Evolutionary conservation across 1,139 yeast genomes (phyloP).

Genomic region (Candida pseudocylindracea): DNA sequence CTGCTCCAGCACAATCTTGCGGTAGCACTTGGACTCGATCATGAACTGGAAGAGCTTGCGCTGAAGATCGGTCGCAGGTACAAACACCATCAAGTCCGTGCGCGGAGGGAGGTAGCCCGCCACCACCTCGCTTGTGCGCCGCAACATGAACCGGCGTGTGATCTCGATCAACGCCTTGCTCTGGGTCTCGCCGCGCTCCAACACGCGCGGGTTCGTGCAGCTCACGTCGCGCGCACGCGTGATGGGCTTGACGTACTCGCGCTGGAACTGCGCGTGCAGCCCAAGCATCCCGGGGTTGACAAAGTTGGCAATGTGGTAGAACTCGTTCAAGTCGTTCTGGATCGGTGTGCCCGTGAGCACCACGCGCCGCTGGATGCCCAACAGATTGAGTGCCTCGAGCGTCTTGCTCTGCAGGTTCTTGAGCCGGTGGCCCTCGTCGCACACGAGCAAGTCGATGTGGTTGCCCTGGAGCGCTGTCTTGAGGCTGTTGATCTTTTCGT

Average conservation of each 20-base stretch:
- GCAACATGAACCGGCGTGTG: conserved; percentile 45
- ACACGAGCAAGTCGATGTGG: conserved; percentile 51
- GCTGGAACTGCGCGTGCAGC: conserved; percentile 36
- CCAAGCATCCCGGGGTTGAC: conserved; percentile 74
- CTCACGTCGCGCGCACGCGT: conserved; percentile 50
- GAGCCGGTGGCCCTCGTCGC: conserved; percentile 90
- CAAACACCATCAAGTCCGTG: conserved; percentile 61
- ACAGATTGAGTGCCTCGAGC: conserved; percentile 30
- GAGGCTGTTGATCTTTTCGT: conserved; percentile 34
- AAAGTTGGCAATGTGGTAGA: conserved; percentile 61
- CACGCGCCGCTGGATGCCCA: conserved; percentile 35
- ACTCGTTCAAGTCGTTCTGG: conserved; percentile 77
- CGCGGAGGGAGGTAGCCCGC: conserved; percentile 55
- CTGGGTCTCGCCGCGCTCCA: conserved; percentile 33
- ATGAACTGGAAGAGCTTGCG: conserved; percentile 27
- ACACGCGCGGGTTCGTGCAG: conserved; percentile 26
- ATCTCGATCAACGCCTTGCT: conserved; percentile 38
- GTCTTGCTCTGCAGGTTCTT: conserved; percentile 54
- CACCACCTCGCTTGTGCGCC: conserved; percentile 48
- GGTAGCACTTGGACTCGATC: conserved; percentile 8
- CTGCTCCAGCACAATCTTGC: not conserved
- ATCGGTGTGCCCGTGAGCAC: conserved; percentile 85
- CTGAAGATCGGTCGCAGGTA: conserved; percentile 53
- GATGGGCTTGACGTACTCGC: conserved; percentile 49
- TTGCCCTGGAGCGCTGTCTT: conserved; percentile 13